A percentile compares a stretch with the other conserved stretches of the same genome.
These are phyloP conservation scores for Myrica gale DNA, from an alignment of 306 rosid species.

Conservation along the genomic window DNA sequence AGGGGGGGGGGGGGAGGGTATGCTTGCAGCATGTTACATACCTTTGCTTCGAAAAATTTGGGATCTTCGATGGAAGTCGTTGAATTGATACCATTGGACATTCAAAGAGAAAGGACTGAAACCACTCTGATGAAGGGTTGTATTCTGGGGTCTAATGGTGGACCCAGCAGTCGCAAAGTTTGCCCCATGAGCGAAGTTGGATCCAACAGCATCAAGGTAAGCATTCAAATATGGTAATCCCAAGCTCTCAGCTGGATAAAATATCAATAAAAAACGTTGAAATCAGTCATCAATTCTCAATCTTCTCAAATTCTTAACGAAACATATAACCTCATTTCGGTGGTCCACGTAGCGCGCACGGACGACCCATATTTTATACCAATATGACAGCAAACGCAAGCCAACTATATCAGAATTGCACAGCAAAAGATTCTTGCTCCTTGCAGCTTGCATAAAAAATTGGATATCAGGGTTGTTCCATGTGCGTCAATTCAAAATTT, in stretches of 20 bases:
- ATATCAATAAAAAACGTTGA: neutral
- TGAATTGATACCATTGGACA: slow-evolving; percentile 57
- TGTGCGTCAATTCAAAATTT: too few species aligned
- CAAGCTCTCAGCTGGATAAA: slow-evolving; percentile 42
- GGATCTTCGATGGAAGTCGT: slow-evolving; percentile 52
- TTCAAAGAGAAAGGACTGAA: slow-evolving; percentile 66
- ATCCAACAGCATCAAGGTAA: slow-evolving; percentile 66
- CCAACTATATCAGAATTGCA: too few species aligned
- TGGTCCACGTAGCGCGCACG: too few species aligned
- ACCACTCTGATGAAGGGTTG: slow-evolving; percentile 58
- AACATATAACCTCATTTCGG: too few species aligned
- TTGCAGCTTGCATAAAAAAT: too few species aligned
- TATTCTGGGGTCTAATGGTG: slow-evolving; percentile 62
- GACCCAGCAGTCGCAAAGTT: slow-evolving; percentile 87
- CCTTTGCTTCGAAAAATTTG: slow-evolving; percentile 43
- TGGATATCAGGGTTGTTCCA: too few species aligned
- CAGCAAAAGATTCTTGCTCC: too few species aligned
- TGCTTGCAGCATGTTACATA: neutral
- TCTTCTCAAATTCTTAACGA: too few species aligned
- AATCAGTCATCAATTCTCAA: too few species aligned
- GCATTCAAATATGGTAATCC: slow-evolving; percentile 61
- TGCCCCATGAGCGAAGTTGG: slow-evolving; percentile 63
- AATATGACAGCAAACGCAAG: too few species aligned
- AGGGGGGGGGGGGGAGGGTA: too few species aligned
- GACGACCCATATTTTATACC: too few species aligned